Percentiles rank a stretch among this genome's conserved stretches.
Conservation (phyloP, 2,329 filamentous ascomycete genomes). For the Fusarium kyushuense region DNA sequence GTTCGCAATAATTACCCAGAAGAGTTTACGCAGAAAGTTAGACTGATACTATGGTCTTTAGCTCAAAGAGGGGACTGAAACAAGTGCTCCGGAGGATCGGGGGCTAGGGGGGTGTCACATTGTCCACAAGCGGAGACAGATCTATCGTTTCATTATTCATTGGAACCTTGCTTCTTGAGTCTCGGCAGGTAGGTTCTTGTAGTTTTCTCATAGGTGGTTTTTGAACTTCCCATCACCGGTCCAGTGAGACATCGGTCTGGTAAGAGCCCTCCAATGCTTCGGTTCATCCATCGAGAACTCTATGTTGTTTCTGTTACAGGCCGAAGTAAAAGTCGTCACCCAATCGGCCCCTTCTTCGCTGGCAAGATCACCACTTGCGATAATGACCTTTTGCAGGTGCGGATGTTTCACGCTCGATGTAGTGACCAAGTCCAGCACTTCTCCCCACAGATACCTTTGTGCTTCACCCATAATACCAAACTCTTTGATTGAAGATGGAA, state of each 20-base stretch:
- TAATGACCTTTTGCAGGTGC: neutral
- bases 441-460: neutral
- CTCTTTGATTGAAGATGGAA: neutral
- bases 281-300: neutral
- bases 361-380: neutral
- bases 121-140: neutral
- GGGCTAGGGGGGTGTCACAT: neutral
- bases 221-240: neutral
- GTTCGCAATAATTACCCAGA: constrained; percentile 5
- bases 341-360: neutral
- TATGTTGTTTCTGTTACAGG: neutral
- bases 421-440: neutral
- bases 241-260: neutral
- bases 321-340: neutral
- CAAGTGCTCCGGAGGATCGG: constrained; percentile 1
- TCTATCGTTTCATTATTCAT: constrained; percentile 1
- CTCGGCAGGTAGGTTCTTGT: neutral
- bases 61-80: neutral
- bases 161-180: neutral
- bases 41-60: neutral
- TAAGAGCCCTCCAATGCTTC: neutral
- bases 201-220: too few relatives aligned
- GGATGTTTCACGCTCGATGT: neutral
- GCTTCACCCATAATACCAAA: neutral
- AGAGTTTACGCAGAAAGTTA: neutral